Evolutionary conservation across 2,329 filamentous ascomycete species (phyloP), one percentile per base, ranked within the genome.

Genomic region (Oidium heveae): DNA sequence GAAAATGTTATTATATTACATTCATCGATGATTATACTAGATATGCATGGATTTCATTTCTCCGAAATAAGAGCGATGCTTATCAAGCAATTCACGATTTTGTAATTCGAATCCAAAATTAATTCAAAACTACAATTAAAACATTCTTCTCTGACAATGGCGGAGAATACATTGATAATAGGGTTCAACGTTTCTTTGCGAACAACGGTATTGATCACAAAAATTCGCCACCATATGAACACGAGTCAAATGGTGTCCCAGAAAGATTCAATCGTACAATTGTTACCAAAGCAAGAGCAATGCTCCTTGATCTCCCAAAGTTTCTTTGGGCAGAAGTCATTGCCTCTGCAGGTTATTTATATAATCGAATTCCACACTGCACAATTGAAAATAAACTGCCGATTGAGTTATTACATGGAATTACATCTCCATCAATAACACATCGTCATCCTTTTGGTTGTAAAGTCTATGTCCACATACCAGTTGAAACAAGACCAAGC

Each of bases 1-100:
- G 49, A 36, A 51, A 51, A 51, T 13, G 12, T 6, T 50, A 52
- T 36, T 36, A 52, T 20, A 52, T 52, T 52, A 52, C 49, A 52
- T 52, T 51, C 28, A 51, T 51, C 24, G 49, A 51, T 22, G 49
- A 51, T 51, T 51, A 4, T 4, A 6, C 49, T 18, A 34, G 49
- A 51, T 51, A 36, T 20, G 8, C 1, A 18, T 51, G 49, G 24
- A 36, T 37, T 5, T 36, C 24, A 34, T 51, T 51, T 36, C 49
- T 51, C n/a, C 49, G 28, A 1, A 13, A 51, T 51, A 34, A 51
- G 1, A 51, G 28, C n/a, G 28, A 51, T 34, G 9, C 49, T 24
- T 51, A 34, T 36, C 9, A 36, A 36, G 49, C 28, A 34, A 34
- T 51, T 7, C 7, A 32, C 12, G 28, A 51, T 16, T 51, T 51